These are phyloP conservation scores for Wickerhamiella brachini DNA, from an alignment of 805 yeast species.

Conservation along the genomic window DNA sequence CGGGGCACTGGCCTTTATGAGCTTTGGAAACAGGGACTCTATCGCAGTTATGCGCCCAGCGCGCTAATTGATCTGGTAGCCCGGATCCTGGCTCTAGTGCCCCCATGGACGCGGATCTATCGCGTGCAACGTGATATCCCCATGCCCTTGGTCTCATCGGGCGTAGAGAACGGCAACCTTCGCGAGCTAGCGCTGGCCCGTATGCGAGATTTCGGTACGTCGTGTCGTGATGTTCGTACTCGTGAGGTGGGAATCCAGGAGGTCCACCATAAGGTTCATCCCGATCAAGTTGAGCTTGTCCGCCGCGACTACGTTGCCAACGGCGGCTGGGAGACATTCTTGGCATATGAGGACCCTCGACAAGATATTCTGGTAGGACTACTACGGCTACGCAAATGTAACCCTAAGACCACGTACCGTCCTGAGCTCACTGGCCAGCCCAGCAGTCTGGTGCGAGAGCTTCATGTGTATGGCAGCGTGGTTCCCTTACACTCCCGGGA, in stretches of 20 bases:
- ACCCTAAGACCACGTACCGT: conserved; percentile 78
- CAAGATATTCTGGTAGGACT: conserved; percentile 91
- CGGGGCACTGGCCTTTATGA: conserved; percentile 96
- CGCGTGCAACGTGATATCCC: conserved; percentile 98
- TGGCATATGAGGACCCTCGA: conserved; percentile 92
- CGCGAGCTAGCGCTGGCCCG: conserved; percentile 91
- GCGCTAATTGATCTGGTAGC: conserved; percentile 92
- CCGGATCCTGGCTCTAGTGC: conserved; percentile 86
- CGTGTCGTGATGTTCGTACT: conserved; percentile 91
- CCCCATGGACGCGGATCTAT: conserved; percentile 98
- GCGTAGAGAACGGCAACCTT: conserved; percentile 94
- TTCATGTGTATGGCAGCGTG: conserved; percentile 94
- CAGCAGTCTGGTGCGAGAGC: conserved; percentile 89
- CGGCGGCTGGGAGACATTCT: conserved; percentile 90
- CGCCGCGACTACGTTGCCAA: conserved; percentile 94
- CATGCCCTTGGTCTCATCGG: conserved; percentile 95
- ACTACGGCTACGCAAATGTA: conserved; percentile 73
- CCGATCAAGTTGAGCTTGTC: conserved; percentile 91
- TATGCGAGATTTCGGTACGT: conserved; percentile 95
- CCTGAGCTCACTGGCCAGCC: conserved; percentile 75
- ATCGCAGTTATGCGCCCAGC: conserved; percentile 88
- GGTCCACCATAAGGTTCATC: conserved; percentile 91
- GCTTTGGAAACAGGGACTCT: conserved; percentile 91
- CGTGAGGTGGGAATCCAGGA: conserved; percentile 98
- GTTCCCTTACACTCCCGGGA: conserved; percentile 94